A percentile compares a stretch with the other conserved stretches of the same genome.
Evolutionary conservation across 768 basidiomycete genomes (phyloP).

Genomic region (Flagelloscypha sp.): DNA sequence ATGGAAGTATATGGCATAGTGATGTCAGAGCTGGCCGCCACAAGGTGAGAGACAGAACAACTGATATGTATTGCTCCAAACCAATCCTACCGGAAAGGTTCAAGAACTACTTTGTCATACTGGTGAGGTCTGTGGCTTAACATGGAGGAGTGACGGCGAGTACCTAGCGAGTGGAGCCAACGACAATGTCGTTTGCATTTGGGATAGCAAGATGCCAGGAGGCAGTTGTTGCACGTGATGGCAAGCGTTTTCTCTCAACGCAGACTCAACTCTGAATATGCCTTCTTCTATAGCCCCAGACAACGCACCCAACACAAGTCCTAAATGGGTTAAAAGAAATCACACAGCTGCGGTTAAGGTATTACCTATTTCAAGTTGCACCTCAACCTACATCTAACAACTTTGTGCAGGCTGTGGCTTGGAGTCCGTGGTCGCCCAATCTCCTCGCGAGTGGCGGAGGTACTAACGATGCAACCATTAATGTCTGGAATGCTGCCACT

Average conservation of each 20-base stretch:
- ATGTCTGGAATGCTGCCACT: constrained; percentile 88
- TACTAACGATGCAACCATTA: constrained; percentile 84
- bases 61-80: no score
- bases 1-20: constrained; percentile 95
- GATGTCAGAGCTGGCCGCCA: constrained; percentile 86
- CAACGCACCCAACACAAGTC: no score
- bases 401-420: constrained; percentile 72
- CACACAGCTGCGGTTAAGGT: constrained; percentile 85
- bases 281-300: no score
- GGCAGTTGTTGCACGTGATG: constrained; percentile 43
- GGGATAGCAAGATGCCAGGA: constrained; percentile 78
- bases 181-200: constrained; percentile 96
- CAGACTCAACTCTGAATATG: no score
- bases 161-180: constrained; percentile 92
- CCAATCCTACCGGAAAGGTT: no score
- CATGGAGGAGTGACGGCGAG: constrained; percentile 84
- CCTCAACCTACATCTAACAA: neutral
- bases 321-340: constrained; percentile 88
- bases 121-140: constrained; percentile 88
- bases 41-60: no score
- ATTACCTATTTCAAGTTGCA: constrained; percentile 7
- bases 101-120: constrained; percentile 85
- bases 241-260: no score
- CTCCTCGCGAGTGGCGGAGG: constrained; percentile 92
- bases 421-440: constrained; percentile 95